A percentile compares a stretch with the other conserved stretches of the same genome.
phyloP scores from a whole-genome alignment of 306 rosid genomes.

The Calophaca sinica region DNA sequence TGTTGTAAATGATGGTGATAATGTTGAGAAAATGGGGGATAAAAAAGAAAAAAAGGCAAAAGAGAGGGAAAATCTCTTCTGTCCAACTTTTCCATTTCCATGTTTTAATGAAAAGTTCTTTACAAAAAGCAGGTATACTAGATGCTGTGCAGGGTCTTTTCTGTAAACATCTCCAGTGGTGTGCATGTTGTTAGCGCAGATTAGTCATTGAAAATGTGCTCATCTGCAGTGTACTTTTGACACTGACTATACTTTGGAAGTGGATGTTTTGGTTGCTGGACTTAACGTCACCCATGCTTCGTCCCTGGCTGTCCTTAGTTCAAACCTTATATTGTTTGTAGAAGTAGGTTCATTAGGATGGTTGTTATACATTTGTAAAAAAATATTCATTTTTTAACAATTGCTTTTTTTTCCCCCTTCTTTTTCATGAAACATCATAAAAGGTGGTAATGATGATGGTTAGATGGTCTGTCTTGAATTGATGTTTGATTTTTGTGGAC shows the following conservation, averaged over 20 bases:
- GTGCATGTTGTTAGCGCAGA: conserved; percentile 37
- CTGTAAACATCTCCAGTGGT: background rate
- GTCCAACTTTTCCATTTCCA: conserved; percentile 34
- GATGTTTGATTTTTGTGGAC: conserved; percentile 6
- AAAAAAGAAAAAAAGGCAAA: conserved; percentile 9
- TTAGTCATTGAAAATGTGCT: conserved; percentile 34
- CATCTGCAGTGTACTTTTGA: conserved; percentile 31
- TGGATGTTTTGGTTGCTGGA: conserved; percentile 18
- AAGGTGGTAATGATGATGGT: background rate
- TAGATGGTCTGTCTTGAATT: conserved; percentile 14
- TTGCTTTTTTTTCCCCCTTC: conserved; percentile 3
- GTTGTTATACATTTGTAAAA: conserved; percentile 14
- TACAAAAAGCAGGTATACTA: conserved; percentile 42
- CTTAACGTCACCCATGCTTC: background rate
- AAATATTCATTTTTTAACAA: conserved; percentile 43
- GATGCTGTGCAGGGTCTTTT: conserved; percentile 31
- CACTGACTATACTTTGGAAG: conserved; percentile 17
- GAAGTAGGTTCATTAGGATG: conserved; percentile 37
- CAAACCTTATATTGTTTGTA: conserved; percentile 30
- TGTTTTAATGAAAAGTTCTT: conserved; percentile 39
- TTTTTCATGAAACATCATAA: conserved; percentile 32
- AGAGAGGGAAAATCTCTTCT: conserved; percentile 41
- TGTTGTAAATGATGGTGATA: conserved; percentile 49
- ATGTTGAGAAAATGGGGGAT: conserved; percentile 31
- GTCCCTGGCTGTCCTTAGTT: background rate